Evolutionary conservation across 257 asterid species (phyloP).

Genomic region (Fraxinus americana): DNA sequence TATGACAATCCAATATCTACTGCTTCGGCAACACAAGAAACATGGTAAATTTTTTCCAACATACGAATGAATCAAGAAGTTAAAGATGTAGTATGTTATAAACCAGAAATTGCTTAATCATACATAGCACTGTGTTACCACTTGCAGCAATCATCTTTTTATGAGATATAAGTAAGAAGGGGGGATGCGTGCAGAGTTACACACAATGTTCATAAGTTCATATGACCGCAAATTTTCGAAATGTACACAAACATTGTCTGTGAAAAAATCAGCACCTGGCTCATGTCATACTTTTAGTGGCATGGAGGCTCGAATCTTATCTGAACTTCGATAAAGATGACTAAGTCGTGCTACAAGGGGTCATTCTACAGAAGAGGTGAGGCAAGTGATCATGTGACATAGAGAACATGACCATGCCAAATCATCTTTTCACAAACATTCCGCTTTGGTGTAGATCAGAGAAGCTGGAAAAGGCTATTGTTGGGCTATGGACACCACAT

Average conservation of each 20-base stretch:
- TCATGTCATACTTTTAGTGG: neutral
- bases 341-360: neutral
- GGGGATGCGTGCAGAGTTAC: no score
- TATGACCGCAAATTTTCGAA: no score
- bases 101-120: neutral
- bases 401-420: neutral
- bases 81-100: neutral
- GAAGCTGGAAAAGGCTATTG: no score
- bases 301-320: neutral
- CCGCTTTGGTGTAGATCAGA: neutral
- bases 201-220: no score
- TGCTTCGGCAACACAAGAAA: neutral
- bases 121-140: no score
- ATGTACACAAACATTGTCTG: no score
- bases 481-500: no score
- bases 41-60: neutral
- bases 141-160: no score
- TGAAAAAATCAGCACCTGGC: no score
- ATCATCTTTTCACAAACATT: no score
- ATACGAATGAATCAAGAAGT: neutral
- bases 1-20: neutral
- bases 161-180: no score
- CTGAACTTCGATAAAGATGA: neutral
- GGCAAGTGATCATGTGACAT: neutral
- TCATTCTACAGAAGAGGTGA: neutral